Evolutionary conservation across 495 filamentous ascomycete genomes (phyloP).

Genomic region (Penicillium paxilli): DNA sequence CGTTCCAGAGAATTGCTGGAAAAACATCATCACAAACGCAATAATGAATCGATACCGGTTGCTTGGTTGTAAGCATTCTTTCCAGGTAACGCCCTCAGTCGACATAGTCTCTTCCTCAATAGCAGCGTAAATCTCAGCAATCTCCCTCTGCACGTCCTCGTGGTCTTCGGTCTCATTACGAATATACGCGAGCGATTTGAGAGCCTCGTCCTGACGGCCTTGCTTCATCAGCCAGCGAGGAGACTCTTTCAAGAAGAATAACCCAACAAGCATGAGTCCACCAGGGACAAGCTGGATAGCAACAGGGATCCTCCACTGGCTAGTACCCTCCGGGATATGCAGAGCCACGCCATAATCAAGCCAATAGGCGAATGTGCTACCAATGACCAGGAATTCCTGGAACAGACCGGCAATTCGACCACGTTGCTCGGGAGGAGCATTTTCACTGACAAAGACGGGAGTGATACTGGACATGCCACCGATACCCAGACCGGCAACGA

Average conservation of each 20-base stretch:
- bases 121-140: slow-evolving; percentile 61
- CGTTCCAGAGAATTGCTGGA: slow-evolving; percentile 54
- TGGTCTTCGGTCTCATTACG: slow-evolving; percentile 40
- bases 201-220: slow-evolving; percentile 44
- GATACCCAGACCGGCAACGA: slow-evolving; percentile 44
- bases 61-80: slow-evolving; percentile 36
- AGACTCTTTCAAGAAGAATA: slow-evolving; percentile 54
- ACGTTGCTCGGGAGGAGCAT: slow-evolving; percentile 39
- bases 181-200: slow-evolving; percentile 42
- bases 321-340: slow-evolving; percentile 37
- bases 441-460: slow-evolving; percentile 52
- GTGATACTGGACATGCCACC: slow-evolving; percentile 49
- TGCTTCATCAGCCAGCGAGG: slow-evolving; percentile 57
- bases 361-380: slow-evolving; percentile 42
- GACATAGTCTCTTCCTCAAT: slow-evolving; percentile 39
- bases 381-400: slow-evolving; percentile 31
- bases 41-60: slow-evolving; percentile 46
- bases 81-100: slow-evolving; percentile 42
- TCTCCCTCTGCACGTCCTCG: slow-evolving; percentile 49
- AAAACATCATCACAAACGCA: slow-evolving; percentile 50
- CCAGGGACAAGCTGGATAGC: slow-evolving; percentile 55
- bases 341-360: slow-evolving; percentile 53
- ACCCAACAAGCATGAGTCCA: slow-evolving; percentile 46
- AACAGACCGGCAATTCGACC: slow-evolving; percentile 43
- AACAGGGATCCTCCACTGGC: slow-evolving; percentile 56